phyloP scores from a whole-genome alignment of 257 asterid genomes.

The Nyctanthes arbortristis region DNA sequence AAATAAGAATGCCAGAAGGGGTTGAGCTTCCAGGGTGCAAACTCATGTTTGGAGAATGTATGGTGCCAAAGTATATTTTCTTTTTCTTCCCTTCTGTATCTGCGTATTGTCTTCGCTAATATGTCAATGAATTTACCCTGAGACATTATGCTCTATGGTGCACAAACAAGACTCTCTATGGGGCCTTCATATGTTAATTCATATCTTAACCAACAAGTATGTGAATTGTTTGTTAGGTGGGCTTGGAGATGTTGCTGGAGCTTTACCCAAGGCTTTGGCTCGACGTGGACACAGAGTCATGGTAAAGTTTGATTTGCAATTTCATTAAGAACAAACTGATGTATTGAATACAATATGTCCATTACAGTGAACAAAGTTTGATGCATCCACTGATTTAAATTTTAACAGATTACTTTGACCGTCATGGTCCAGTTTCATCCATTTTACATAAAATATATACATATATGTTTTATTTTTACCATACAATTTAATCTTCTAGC shows the following conservation, averaged over 20 bases:
- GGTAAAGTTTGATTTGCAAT: conserved; percentile 45
- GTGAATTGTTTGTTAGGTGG: conserved; percentile 62
- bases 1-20: neutral
- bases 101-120: neutral
- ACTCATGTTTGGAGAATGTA: neutral
- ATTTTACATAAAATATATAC: conserved; percentile 1
- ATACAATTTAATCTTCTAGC: neutral
- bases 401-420: neutral
- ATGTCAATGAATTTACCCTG: neutral
- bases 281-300: conserved; percentile 99
- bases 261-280: conserved; percentile 98
- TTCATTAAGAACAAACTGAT: neutral
- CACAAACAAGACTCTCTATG: neutral
- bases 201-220: conserved; percentile 11
- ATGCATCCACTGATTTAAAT: neutral
- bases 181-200: neutral
- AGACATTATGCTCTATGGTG: conserved; percentile 7
- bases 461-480: neutral
- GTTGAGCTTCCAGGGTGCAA: neutral
- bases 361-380: neutral
- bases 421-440: conserved; percentile 5
- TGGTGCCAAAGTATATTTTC: neutral
- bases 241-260: conserved; percentile 99
- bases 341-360: no score
- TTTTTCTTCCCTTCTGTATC: neutral